Evolutionary conservation across 202 grass and related monocot genomes (phyloP), one percentile per base, ranked within the genome.

Genomic region (Carex sylvatica): DNA sequence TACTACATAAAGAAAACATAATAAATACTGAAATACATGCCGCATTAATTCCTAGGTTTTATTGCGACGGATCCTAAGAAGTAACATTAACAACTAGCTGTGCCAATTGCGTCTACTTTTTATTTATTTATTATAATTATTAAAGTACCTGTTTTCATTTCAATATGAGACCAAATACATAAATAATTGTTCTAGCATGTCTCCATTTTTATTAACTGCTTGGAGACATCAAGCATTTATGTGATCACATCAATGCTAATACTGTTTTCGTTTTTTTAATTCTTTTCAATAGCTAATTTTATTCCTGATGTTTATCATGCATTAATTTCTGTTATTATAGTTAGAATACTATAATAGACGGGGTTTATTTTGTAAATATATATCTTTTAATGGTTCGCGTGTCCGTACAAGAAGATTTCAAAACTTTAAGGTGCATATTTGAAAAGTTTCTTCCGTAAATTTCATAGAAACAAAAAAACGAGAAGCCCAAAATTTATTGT

Each of bases 361-460:
- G 69, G 42, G 69, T 2, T 9, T n/a, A 36, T 36, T 78, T 3
- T 46, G 44, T 28, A 75, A 22, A 75, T 19, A 38, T 7, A 8
- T 36, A 18, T 6, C 24, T 23, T 78, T 10, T 52, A 22, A 2
- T 18, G 16, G 8, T 38, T 47, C n/a, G 20, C 16, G 5, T 28
- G 3, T 23, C 58, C 19, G 78, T 65, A 65, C 78, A 47, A 65
- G 30, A 44, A 65, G 2, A 67, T 18, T 22, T 4, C 8, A 15
- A 15, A 82, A 3, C 35, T 68, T 67, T 4, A n/a, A 70, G 62
- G 80, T 46, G 22, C 63, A 82, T 69, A 82, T 70, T 30, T 66
- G 80, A 5, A 82, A 82, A 82, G 49, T 59, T 58, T 2, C 52
- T 38, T 72, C 26, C 11, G 63, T 56, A 28, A 49, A 31, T 9